phyloP scores from a whole-genome alignment of 2,329 filamentous ascomycete species.

The Berkeleyomyces basicola region DNA sequence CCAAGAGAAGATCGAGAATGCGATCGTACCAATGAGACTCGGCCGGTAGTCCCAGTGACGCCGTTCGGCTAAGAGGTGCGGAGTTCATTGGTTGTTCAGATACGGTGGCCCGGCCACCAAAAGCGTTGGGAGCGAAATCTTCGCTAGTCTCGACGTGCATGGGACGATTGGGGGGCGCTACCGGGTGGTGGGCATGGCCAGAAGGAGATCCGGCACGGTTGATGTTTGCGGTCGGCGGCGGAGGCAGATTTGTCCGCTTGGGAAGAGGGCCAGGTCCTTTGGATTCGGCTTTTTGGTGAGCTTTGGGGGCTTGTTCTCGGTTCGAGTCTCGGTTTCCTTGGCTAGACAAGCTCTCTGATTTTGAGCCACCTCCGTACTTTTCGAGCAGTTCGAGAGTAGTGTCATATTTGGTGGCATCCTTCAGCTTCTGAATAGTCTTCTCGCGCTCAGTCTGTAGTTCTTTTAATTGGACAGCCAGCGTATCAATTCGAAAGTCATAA shows the following conservation, averaged over 20 bases:
- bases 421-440: slow-evolving; percentile 82
- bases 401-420: slow-evolving; percentile 89
- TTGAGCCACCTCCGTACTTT: slow-evolving; percentile 62
- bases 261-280: background rate
- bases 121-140: slow-evolving; percentile 61
- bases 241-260: slow-evolving; percentile 19
- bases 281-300: background rate
- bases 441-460: slow-evolving; percentile 62
- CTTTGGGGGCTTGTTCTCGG: slow-evolving; percentile 19
- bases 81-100: background rate
- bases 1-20: slow-evolving; percentile 76
- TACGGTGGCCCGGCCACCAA: slow-evolving; percentile 21
- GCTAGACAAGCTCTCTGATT: slow-evolving; percentile 25
- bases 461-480: slow-evolving; percentile 51
- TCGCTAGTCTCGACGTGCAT: slow-evolving; percentile 30
- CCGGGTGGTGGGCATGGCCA: slow-evolving; percentile 18
- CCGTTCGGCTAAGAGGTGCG: slow-evolving; percentile 10
- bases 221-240: slow-evolving; percentile 49
- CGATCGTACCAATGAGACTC: slow-evolving; percentile 80
- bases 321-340: background rate
- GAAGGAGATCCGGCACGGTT: slow-evolving; percentile 23
- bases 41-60: slow-evolving; percentile 3
- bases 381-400: slow-evolving; percentile 84
- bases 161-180: slow-evolving; percentile 17
- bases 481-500: slow-evolving; percentile 68